Conservation (phyloP, 176 grass and related monocot genomes). For the Phoenix roebelenii region DNA sequence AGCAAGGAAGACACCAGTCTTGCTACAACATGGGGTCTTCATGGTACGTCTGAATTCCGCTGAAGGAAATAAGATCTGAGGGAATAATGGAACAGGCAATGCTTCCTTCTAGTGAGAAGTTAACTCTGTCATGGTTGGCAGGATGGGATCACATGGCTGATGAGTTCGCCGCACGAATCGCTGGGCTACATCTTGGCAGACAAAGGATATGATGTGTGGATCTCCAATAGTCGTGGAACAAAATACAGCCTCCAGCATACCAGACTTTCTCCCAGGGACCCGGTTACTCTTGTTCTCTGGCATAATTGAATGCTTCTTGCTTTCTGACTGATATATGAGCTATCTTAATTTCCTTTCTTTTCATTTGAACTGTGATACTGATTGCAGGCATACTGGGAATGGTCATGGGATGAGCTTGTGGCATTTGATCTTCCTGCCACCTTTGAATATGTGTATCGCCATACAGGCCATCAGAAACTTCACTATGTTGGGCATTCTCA, state of each 20-base stretch:
- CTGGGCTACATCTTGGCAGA: slow-evolving; percentile 51
- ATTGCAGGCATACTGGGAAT: slow-evolving; percentile 49
- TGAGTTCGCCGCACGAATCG: slow-evolving; percentile 44
- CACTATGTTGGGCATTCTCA: slow-evolving; percentile 51
- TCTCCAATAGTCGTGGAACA: slow-evolving; percentile 54
- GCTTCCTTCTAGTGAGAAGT: no score
- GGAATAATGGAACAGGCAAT: no score
- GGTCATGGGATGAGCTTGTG: slow-evolving; percentile 43
- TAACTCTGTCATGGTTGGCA: neutral
- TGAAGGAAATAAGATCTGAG: neutral
- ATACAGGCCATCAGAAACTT: slow-evolving; percentile 34
- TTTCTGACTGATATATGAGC: no score
- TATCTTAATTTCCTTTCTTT: no score
- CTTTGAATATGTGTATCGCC: slow-evolving; percentile 31
- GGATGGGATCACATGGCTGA: slow-evolving; percentile 48
- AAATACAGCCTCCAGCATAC: slow-evolving; percentile 39
- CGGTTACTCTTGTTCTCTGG: slow-evolving; percentile 12
- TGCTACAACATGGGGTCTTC: slow-evolving; percentile 48
- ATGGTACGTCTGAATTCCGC: slow-evolving; percentile 33
- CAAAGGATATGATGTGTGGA: slow-evolving; percentile 52
- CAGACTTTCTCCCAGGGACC: slow-evolving; percentile 25
- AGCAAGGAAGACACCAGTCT: slow-evolving; percentile 19
- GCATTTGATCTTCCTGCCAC: slow-evolving; percentile 46
- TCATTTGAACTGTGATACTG: no score
- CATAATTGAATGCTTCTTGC: neutral